A percentile compares a stretch with the other conserved stretches of the same genome.
Evolutionary conservation across 352 stramenopile species (phyloP).

Genomic region (Pythium sp.): DNA sequence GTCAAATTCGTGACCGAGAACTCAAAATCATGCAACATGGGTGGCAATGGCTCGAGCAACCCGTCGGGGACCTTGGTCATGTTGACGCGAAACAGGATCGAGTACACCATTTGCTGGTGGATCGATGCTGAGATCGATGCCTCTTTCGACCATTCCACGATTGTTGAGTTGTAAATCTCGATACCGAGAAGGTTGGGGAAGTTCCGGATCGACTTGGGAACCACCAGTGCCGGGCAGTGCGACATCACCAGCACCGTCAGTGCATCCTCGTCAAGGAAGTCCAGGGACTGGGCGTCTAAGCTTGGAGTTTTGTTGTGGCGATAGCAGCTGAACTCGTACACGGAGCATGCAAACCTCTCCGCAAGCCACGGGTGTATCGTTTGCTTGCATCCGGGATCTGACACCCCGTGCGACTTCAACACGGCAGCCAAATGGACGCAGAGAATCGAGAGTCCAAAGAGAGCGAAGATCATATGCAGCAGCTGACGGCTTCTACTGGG

Average conservation of each 20-base stretch:
- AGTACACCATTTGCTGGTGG: slow-evolving; percentile 24
- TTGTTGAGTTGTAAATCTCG: slow-evolving; percentile 35
- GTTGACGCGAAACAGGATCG: slow-evolving; percentile 28
- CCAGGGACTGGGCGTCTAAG: slow-evolving; percentile 5
- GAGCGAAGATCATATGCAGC: not conserved
- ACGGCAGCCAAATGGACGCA: not conserved
- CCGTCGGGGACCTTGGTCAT: slow-evolving; percentile 26
- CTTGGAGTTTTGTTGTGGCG: slow-evolving; percentile 11
- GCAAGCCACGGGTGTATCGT: slow-evolving; percentile 38
- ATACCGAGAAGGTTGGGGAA: slow-evolving; percentile 33
- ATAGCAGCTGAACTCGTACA: slow-evolving; percentile 27
- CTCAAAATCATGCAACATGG: slow-evolving; percentile 26
- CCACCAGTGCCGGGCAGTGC: slow-evolving; percentile 22
- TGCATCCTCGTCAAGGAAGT: slow-evolving; percentile 16
- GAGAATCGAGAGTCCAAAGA: not conserved
- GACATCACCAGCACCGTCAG: slow-evolving; percentile 21
- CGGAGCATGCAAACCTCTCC: slow-evolving; percentile 23
- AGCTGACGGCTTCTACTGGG: not conserved
- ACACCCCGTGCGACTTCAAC: not conserved
- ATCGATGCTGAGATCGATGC: slow-evolving; percentile 17
- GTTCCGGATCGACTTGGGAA: slow-evolving; percentile 16
- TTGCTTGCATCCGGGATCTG: slow-evolving; percentile 23
- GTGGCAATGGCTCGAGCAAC: slow-evolving; percentile 19
- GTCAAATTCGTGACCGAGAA: slow-evolving; percentile 27
- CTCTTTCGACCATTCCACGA: slow-evolving; percentile 21